Percentiles rank a stretch among this genome's conserved stretches.
Evolutionary conservation across 768 basidiomycete genomes (phyloP).

Genomic region (Boletellus sp.): DNA sequence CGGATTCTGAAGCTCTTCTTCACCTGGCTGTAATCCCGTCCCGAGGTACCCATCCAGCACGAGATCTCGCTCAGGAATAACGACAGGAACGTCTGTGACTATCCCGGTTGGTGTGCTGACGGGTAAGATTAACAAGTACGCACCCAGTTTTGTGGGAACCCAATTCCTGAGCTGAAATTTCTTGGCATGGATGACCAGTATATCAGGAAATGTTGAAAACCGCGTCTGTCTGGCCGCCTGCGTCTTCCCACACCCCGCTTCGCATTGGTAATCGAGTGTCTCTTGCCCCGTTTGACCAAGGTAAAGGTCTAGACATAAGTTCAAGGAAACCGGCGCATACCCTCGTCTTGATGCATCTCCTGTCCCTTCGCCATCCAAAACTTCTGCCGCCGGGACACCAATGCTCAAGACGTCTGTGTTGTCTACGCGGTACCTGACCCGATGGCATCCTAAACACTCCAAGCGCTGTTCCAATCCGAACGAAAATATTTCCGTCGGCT

Average conservation of each 20-base stretch:
- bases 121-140: slow-evolving; percentile 15
- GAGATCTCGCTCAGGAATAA: slow-evolving; percentile 61
- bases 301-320: slow-evolving; percentile 56
- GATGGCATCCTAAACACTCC: slow-evolving; percentile 73
- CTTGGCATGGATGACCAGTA: slow-evolving; percentile 84
- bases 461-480: slow-evolving; percentile 87
- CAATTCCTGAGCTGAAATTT: slow-evolving; percentile 95
- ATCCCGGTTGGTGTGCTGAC: neutral
- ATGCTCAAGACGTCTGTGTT: slow-evolving; percentile 74
- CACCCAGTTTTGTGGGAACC: slow-evolving; percentile 94
- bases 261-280: slow-evolving; percentile 77
- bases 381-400: slow-evolving; percentile 62
- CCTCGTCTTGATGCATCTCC: slow-evolving; percentile 40
- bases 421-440: slow-evolving; percentile 82
- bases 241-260: slow-evolving; percentile 64
- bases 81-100: slow-evolving; percentile 74
- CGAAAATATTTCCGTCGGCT: slow-evolving; percentile 73
- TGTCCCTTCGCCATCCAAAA: slow-evolving; percentile 3
- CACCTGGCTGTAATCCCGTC: slow-evolving; percentile 63
- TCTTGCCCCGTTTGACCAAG: slow-evolving; percentile 48
- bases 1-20: slow-evolving; percentile 65
- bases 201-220: slow-evolving; percentile 85
- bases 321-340: slow-evolving; percentile 62
- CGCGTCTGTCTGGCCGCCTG: slow-evolving; percentile 65
- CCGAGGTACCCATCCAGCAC: slow-evolving; percentile 64